Percentiles rank a stretch among this genome's conserved stretches.
Evolutionary conservation across 768 basidiomycete species (phyloP).

Genomic region (Pleurotus salmoneostramineus): DNA sequence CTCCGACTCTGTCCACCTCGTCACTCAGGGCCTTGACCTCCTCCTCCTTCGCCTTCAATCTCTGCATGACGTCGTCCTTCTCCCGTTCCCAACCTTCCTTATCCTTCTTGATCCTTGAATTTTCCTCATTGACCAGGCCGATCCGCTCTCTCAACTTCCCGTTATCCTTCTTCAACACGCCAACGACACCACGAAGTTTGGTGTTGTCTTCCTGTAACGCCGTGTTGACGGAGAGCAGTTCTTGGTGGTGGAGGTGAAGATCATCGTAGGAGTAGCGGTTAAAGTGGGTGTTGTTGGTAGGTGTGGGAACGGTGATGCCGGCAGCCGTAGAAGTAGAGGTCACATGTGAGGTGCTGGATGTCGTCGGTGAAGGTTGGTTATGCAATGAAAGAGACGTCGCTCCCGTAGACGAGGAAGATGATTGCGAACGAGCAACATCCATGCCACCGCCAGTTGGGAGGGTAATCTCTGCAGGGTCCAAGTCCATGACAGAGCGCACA

Average conservation of each 20-base stretch:
- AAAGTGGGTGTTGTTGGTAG: too few relatives aligned
- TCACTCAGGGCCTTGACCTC: neutral
- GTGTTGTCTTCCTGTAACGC: neutral
- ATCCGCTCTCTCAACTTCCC: neutral
- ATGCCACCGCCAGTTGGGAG: too few relatives aligned
- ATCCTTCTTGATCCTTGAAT: neutral
- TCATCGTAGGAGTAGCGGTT: neutral
- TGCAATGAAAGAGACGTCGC: too few relatives aligned
- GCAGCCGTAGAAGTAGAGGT: too few relatives aligned
- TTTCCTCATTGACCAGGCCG: neutral
- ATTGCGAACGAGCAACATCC: too few relatives aligned
- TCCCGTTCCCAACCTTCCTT: neutral
- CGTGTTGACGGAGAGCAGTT: neutral
- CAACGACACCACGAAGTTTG: neutral
- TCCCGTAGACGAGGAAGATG: too few relatives aligned
- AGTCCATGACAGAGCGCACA: too few relatives aligned
- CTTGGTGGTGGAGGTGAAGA: neutral
- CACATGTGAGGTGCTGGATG: too few relatives aligned
- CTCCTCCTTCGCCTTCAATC: neutral
- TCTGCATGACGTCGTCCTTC: neutral
- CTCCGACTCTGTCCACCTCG: neutral
- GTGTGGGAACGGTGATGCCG: too few relatives aligned
- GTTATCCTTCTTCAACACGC: neutral
- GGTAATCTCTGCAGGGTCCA: too few relatives aligned
- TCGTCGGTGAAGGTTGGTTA: too few relatives aligned